Evolutionary conservation across 805 yeast genomes (phyloP), one percentile per base, ranked within the genome.

Genomic region (Candida cerambycidarum): DNA sequence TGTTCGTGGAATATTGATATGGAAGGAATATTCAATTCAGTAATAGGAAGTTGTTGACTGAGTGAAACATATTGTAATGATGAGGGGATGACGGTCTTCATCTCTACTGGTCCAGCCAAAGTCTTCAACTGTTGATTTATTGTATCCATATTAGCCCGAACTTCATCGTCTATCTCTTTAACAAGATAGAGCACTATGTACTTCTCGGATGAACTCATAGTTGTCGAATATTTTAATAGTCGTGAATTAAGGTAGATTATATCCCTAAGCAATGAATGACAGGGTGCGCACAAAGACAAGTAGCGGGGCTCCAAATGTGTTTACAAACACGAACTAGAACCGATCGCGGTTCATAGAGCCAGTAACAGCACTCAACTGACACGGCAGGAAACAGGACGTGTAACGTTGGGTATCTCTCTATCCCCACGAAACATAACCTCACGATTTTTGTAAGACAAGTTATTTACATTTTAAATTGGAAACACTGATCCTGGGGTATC

Each of bases 251-350:
- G 29, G 12, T 25, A 21, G 10, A 21, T 10, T 25, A 5, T 25
- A 25, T 32, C 15, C 35, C 35, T n/a, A 14, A 32, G 35, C 35
- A 32, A 32, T 32, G 35, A 19, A 32, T 32, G 35, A 32, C 35
- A 32, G 15, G 23, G 24, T 32, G 25, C 35, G 35, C 35, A 18
- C 5, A 4, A 32, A 18, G 35, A 12, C 17, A 18, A 17, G 18
- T 17, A 18, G 12, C 13, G 14, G 35, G 35, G 35, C 35, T 14
- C 35, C 15, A 9, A 32, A 19, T 17, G 13, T 11, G n/a, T n/a
- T n/a, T 10, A 7, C 12, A 31, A 31, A 31, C 33, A n/a, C n/a
- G n/a, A n/a, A n/a, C n/a, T n/a, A n/a, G n/a, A 31, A 21, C 23
- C 33, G 33, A 25, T 25, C 29, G 29, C 29, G 19, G n/a, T n/a